phyloP scores from a whole-genome alignment of 352 stramenopile genomes.

The Phytophthora aleatoria region DNA sequence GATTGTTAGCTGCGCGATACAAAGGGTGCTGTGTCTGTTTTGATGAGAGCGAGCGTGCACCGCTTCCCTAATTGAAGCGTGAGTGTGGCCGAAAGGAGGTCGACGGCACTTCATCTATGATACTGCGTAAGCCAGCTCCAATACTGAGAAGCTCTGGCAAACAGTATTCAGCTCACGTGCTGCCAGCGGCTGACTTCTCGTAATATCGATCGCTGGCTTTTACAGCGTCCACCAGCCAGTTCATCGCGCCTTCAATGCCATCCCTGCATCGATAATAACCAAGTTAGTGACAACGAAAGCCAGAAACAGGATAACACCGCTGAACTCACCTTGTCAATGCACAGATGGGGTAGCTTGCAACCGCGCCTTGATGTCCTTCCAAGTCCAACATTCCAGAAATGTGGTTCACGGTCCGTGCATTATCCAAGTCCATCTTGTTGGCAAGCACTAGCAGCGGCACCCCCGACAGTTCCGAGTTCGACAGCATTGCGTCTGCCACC shows the following conservation, averaged over 20 bases:
- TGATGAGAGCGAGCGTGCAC: slow-evolving; percentile 11
- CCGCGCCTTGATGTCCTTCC: slow-evolving; percentile 40
- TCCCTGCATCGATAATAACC: slow-evolving; percentile 37
- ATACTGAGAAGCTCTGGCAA: too few species aligned
- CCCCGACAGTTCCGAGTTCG: slow-evolving; percentile 74
- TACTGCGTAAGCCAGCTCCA: not conserved
- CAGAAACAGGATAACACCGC: not conserved
- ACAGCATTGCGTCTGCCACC: slow-evolving; percentile 72
- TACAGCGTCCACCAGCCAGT: slow-evolving; percentile 76
- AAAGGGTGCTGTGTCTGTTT: slow-evolving; percentile 15
- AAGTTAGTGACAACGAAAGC: slow-evolving; percentile 3
- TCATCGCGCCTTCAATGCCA: slow-evolving; percentile 71
- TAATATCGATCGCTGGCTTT: slow-evolving; percentile 76
- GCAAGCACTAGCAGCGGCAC: slow-evolving; percentile 89
- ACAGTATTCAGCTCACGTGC: slow-evolving; percentile 15
- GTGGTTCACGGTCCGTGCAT: slow-evolving; percentile 43
- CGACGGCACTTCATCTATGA: slow-evolving; percentile 23
- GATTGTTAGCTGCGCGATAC: slow-evolving; percentile 2
- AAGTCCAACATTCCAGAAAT: slow-evolving; percentile 56
- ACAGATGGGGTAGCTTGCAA: slow-evolving; percentile 62
- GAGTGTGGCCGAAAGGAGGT: not conserved
- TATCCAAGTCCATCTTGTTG: slow-evolving; percentile 91
- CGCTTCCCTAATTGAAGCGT: not conserved
- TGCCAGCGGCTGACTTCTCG: slow-evolving; percentile 36
- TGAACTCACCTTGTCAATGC: slow-evolving; percentile 54